phyloP scores from a whole-genome alignment of 441 rosid genomes.

The Mallotus japonicus region DNA sequence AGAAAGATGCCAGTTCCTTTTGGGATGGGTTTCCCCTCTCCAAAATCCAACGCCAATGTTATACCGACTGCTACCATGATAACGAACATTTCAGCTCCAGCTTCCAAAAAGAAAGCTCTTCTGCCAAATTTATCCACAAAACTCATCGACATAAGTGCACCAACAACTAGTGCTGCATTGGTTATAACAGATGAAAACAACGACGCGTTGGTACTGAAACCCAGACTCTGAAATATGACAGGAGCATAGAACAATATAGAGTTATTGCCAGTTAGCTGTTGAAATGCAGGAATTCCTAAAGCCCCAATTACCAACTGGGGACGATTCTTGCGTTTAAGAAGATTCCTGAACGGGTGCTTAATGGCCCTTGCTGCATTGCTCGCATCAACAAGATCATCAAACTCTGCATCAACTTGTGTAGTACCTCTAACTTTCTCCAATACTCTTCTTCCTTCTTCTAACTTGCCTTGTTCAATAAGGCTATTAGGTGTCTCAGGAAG shows the following conservation, averaged over 20 bases:
- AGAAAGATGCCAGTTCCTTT: constrained; percentile 52
- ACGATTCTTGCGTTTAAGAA: constrained; percentile 56
- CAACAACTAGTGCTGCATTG: constrained; percentile 59
- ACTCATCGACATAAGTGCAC: constrained; percentile 62
- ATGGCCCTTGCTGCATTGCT: constrained; percentile 65
- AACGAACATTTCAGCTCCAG: constrained; percentile 70
- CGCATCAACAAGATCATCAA: constrained; percentile 71
- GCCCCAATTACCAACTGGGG: constrained; percentile 87
- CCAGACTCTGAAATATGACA: constrained; percentile 80
- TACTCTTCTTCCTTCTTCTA: constrained; percentile 61
- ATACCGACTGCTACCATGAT: constrained; percentile 68
- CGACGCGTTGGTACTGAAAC: constrained; percentile 68
- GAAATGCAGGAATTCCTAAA: constrained; percentile 75
- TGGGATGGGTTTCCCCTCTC: constrained; percentile 54
- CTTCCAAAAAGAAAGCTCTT: constrained; percentile 79
- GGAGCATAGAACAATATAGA: constrained; percentile 90
- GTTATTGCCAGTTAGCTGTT: constrained; percentile 85
- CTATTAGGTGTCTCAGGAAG: constrained; percentile 91
- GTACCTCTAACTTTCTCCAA: constrained; percentile 76
- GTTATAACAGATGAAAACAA: constrained; percentile 62
- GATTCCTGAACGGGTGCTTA: constrained; percentile 72
- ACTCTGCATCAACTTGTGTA: constrained; percentile 64
- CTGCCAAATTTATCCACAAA: constrained; percentile 74
- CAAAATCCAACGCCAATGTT: constrained; percentile 63
- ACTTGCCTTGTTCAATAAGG: constrained; percentile 72